Conservation (phyloP, 2,329 filamentous ascomycete genomes). For the Cladophialophora bantiana region DNA sequence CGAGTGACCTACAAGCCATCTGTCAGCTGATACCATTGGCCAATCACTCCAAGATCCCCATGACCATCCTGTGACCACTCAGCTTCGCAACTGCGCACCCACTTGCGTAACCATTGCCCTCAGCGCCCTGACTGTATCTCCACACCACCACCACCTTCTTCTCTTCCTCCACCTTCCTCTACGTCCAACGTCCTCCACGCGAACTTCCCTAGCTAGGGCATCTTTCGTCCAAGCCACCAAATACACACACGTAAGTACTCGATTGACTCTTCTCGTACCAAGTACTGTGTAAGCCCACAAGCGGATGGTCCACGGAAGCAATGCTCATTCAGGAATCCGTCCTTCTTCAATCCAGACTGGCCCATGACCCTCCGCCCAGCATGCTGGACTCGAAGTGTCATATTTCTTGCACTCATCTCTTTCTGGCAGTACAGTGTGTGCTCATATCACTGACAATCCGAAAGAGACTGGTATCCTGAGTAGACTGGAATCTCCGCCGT, state of each 20-base stretch:
- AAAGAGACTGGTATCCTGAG: background rate
- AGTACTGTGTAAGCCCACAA: background rate
- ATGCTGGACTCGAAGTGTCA: conserved; percentile 10
- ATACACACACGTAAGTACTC: background rate
- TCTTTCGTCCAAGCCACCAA: background rate
- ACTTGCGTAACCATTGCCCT: conserved; percentile 12
- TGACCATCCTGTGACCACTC: conserved; percentile 21
- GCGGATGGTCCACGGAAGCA: conserved; percentile 4
- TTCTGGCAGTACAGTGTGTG: background rate
- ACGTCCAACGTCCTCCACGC: conserved; percentile 1
- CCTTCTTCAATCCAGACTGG: background rate
- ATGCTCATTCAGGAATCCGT: background rate
- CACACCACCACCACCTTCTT: background rate
- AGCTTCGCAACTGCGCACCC: conserved; percentile 11
- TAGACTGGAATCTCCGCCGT: background rate
- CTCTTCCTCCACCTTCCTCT: background rate
- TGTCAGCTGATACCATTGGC: conserved; percentile 35
- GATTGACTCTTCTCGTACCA: background rate
- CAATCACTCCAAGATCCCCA: conserved; percentile 16
- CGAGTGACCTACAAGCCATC: conserved; percentile 17
- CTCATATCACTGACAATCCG: background rate
- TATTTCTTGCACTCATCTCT: background rate
- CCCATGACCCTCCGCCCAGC: background rate
- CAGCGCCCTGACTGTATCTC: background rate
- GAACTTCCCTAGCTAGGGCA: conserved; percentile 2